These are phyloP conservation scores for Xylaria acuta DNA, from an alignment of 495 filamentous ascomycete species.

Conservation along the genomic window DNA sequence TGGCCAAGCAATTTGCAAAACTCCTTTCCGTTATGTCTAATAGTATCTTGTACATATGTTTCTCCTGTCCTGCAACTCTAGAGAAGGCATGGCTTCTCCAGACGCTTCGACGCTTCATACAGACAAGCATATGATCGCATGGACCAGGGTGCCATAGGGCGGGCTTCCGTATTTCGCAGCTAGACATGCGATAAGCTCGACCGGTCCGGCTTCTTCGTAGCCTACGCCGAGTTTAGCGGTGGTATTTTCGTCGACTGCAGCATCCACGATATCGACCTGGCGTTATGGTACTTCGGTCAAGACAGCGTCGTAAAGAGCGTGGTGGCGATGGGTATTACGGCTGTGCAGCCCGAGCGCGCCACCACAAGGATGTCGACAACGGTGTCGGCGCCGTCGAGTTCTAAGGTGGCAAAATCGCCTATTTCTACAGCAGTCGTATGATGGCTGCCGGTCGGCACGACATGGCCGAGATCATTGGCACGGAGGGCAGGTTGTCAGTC, in stretches of 20 bases:
- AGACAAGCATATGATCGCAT: conserved; percentile 57
- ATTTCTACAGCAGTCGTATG: conserved; percentile 66
- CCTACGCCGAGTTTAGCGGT: conserved; percentile 61
- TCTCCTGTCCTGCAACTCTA: too few species aligned
- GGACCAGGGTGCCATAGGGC: conserved; percentile 55
- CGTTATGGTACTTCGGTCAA: conserved; percentile 63
- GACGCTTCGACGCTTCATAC: conserved; percentile 64
- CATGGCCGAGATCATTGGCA: conserved; percentile 69
- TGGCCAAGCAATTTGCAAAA: too few species aligned
- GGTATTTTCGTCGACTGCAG: conserved; percentile 65
- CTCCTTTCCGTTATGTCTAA: too few species aligned
- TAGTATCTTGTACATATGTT: too few species aligned
- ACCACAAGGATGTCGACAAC: conserved; percentile 68
- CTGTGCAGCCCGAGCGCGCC: conserved; percentile 63
- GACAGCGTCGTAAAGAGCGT: conserved; percentile 57
- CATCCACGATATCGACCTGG: conserved; percentile 65
- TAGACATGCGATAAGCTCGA: conserved; percentile 67
- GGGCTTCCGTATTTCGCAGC: conserved; percentile 58
- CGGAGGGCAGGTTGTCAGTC: conserved; percentile 63
- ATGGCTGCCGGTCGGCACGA: conserved; percentile 71
- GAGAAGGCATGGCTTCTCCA: conserved; percentile 58
- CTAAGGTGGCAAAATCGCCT: conserved; percentile 64
- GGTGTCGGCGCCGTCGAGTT: conserved; percentile 70
- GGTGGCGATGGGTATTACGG: conserved; percentile 61
- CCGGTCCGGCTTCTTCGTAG: conserved; percentile 62